Base-by-base conservation (phyloP, 352 stramenopile species). In the Phytophthora pisi region DNA sequence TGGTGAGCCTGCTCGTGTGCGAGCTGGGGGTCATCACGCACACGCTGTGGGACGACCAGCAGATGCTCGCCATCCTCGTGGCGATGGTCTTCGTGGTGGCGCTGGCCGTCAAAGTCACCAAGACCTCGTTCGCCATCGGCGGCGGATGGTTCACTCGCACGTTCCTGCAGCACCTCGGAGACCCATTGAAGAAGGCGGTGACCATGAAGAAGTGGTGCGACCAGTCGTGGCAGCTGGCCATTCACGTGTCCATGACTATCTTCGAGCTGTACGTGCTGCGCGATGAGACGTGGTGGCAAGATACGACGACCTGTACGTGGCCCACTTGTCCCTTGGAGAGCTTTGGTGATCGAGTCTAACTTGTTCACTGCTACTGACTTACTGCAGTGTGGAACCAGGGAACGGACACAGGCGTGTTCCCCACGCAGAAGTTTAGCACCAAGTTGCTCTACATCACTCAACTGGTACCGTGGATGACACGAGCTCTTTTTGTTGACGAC, bases 191-290 rank as follows among this genome's bases (percentile, higher is more conserved):
- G 70, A 96, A 95, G 70, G 49, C 74, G 23, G 68, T 93, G 64
- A 85, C 88, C 34, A 91, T 94, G 83, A 92, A 93, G 67, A 97
- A 97, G 70, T 97, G 89, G 81, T 90, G 79, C 45, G 88, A 96
- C 61, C 89, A 97, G 81, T 93, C 86, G 24, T 97, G 89, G 89
- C 89, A 96, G 66, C 72, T 96, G 24, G 81, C 64, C 45, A 92
- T 96, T 72, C 89, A 97, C 70, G 75, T 81, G 34, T 88, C 77
- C 20, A 95, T 97, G 87, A 87, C 87, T 13, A 79, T 92, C 66
- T 91, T 93, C 60, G 89, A 96, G 74, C 75, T 91, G 51, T 71
- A 91, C 53, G 83, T 97, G 51, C 81, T 97, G 26, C 77, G 74
- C 38, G 84, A 94, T 66, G 83, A 95, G 67, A 81, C 75, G 18